A percentile compares a stretch with the other conserved stretches of the same genome.
phyloP scores from a whole-genome alignment of 257 asterid species.

The Solanum clarkiae region DNA sequence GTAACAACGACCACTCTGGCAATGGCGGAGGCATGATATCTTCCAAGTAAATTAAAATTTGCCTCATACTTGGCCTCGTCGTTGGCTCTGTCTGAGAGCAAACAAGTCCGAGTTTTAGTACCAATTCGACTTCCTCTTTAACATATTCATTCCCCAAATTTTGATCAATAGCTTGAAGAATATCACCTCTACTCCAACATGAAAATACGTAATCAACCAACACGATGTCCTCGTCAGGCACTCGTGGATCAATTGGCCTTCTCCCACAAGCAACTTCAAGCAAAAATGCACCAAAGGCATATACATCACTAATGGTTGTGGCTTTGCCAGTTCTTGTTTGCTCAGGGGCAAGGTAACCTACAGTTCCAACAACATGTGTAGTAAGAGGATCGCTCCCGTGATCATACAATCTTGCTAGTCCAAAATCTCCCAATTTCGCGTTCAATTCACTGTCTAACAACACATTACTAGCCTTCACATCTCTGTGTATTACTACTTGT shows the following conservation, averaged over 20 bases:
- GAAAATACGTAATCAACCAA: constrained; percentile 41
- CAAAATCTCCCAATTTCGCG: constrained; percentile 7
- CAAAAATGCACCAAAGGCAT: constrained; percentile 49
- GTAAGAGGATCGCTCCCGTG: background rate
- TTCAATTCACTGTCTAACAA: constrained; percentile 38
- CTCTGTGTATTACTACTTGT: constrained; percentile 57
- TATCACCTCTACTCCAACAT: constrained; percentile 27
- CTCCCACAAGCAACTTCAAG: constrained; percentile 60
- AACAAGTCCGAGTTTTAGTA: constrained; percentile 35
- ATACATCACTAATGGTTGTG: constrained; percentile 43
- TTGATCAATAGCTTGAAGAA: constrained; percentile 33
- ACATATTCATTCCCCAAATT: constrained; percentile 22
- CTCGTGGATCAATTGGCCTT: constrained; percentile 42
- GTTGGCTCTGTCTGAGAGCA: constrained; percentile 32
- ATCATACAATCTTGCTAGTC: background rate
- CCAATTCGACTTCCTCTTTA: constrained; percentile 33
- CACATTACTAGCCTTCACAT: constrained; percentile 54
- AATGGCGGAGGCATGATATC: background rate
- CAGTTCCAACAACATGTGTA: constrained; percentile 2
- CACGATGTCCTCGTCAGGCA: constrained; percentile 7
- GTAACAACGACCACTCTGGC: constrained; percentile 23
- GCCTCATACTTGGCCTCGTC: constrained; percentile 21
- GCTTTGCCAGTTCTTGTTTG: constrained; percentile 9
- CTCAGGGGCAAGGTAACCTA: constrained; percentile 47
- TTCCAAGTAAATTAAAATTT: background rate